These are phyloP conservation scores for Debaryomyces coudertii DNA, from an alignment of 1,139 yeast genomes.

Conservation along the genomic window DNA sequence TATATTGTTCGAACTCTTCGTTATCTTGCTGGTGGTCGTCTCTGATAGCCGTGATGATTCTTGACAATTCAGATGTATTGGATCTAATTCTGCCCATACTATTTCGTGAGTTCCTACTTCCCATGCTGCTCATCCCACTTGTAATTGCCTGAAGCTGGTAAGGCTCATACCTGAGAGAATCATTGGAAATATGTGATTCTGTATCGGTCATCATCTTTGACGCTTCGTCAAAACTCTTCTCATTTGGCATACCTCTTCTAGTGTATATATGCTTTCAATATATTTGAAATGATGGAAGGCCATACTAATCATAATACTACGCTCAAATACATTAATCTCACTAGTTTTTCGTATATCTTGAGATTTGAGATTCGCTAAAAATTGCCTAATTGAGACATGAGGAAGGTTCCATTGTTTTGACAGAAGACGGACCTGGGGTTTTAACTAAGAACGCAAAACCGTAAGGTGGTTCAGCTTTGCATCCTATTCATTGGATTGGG, in stretches of 20 bases:
- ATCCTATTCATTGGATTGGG: too few relatives aligned
- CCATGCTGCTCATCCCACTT: neutral
- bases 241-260: neutral
- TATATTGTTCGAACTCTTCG: constrained; percentile 21
- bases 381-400: too few relatives aligned
- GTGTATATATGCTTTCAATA: neutral
- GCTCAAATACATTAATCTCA: too few relatives aligned
- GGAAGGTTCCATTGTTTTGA: too few relatives aligned
- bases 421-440: too few relatives aligned
- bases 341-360: too few relatives aligned
- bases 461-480: too few relatives aligned
- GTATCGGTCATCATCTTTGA: neutral
- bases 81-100: constrained; percentile 12
- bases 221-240: neutral
- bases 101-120: neutral
- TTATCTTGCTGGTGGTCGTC: constrained; percentile 34
- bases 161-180: neutral
- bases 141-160: constrained; percentile 5
- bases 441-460: too few relatives aligned
- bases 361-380: too few relatives aligned
- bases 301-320: neutral
- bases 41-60: constrained; percentile 34
- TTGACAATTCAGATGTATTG: constrained; percentile 30
- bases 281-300: neutral
- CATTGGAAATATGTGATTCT: constrained; percentile 1